Base-by-base conservation (phyloP, 768 basidiomycete species). In the Tephrocybe sp. region DNA sequence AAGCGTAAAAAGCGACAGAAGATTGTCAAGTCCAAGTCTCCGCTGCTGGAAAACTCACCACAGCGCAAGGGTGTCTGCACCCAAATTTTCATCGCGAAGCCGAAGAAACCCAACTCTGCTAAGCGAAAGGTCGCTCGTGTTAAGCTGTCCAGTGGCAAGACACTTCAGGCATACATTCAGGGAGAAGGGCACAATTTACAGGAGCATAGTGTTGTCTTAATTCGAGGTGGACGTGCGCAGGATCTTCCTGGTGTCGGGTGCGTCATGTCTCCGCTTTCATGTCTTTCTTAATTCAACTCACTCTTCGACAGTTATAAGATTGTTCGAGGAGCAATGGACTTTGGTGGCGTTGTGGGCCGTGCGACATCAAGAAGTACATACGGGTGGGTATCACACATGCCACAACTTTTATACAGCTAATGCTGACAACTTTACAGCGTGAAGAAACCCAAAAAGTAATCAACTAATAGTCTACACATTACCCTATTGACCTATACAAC, bases 161-260 rank as follows among this genome's bases (percentile, higher is more conserved):
- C 84, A 38, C 78, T 94, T 55, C 89, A 89, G 75, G 94, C 93
- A 13, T 98, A 98, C 67, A 92, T 98, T 51, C 90, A 88, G 39
- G 97, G 97, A 60, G 97, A 98, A 65, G 97, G 97, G 0, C 96
- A 98, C 67, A 98, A 97, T 64, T 68, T 98, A 62, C 97, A 98
- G 72, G 97, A 98, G 66, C 97, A 99, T 63, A 89, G 87, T 68
- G 96, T 98, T 4, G 94, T 98, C 1, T 68, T 98, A 39, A 82
- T 98, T n/a, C 75, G 95, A 61, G 97, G 97, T 4, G 97, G 97
- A 12, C 82, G 93, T 71, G 87, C 93, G 1, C 95, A 98, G 74
- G 97, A 99, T 85, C 77, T 98, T 67, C 96, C 96, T 33, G 95
- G 97, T 80, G 91, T 98, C 23, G 84, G 90, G 97, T 97, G 59